Evolutionary conservation across 2,329 filamentous ascomycete genomes (phyloP).

Genomic region (Penicillium sp.): DNA sequence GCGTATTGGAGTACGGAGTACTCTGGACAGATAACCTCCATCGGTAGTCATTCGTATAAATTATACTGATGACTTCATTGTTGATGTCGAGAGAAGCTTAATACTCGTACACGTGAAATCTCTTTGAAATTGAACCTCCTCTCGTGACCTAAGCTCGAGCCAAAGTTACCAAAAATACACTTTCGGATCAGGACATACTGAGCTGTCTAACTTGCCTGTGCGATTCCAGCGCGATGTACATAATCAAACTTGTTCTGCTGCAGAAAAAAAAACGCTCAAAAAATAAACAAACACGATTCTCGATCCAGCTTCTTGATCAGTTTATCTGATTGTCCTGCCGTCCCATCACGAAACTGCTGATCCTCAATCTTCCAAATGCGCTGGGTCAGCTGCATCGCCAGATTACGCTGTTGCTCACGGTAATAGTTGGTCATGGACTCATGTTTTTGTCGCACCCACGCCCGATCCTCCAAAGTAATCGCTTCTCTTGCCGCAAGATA

Average conservation of each 20-base stretch:
- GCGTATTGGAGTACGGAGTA: background rate
- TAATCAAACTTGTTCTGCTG: too few relatives aligned
- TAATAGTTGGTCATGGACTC: constrained; percentile 31
- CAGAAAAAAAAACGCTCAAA: constrained; percentile 9
- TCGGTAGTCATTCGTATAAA: too few relatives aligned
- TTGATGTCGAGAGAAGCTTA: background rate
- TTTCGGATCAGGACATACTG: background rate
- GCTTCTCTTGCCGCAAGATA: constrained; percentile 31
- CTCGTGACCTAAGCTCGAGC: background rate
- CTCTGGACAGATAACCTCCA: too few relatives aligned
- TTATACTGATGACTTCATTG: background rate
- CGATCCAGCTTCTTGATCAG: constrained; percentile 23
- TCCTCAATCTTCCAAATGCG: constrained; percentile 29
- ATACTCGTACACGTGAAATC: background rate
- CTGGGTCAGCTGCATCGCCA: constrained; percentile 29
- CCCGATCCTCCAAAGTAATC: constrained; percentile 20
- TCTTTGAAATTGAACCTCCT: background rate
- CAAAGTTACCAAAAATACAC: background rate
- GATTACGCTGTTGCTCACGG: constrained; percentile 29
- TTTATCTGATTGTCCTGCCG: constrained; percentile 13
- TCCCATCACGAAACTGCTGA: background rate
- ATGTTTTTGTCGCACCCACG: constrained; percentile 29
- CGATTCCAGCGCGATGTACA: too few relatives aligned
- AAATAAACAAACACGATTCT: constrained; percentile 27
- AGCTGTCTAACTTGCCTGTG: too few relatives aligned